Conservation (phyloP, 768 basidiomycete species). For the Leccinum truebloodii region DNA sequence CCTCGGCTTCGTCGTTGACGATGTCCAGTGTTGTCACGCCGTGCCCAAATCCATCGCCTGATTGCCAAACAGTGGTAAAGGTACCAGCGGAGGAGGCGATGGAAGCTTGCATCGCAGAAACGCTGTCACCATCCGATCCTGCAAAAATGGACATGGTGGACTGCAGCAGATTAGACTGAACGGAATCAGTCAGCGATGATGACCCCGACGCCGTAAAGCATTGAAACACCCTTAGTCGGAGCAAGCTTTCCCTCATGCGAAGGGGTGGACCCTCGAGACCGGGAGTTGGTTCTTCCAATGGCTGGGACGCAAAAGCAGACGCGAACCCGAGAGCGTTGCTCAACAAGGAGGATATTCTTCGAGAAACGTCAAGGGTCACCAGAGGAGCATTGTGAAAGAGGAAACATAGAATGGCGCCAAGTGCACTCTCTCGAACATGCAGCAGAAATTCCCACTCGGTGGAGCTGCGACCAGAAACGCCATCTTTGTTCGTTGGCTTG, state of each 20-base stretch:
- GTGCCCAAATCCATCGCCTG: conserved; percentile 87
- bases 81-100: conserved; percentile 84
- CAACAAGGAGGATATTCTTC: conserved; percentile 83
- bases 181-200: conserved; percentile 75
- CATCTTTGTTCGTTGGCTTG: conserved; percentile 90
- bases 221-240: conserved; percentile 84
- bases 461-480: conserved; percentile 59
- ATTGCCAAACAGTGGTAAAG: conserved; percentile 85
- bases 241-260: conserved; percentile 76
- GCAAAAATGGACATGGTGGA: conserved; percentile 82
- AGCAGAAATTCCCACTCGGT: conserved; percentile 91
- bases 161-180: conserved; percentile 80
- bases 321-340: conserved; percentile 90
- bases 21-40: conserved; percentile 77
- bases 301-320: conserved; percentile 75
- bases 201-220: conserved; percentile 85
- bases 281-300: conserved; percentile 60
- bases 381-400: conserved; percentile 77
- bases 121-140: conserved; percentile 79
- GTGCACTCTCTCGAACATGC: conserved; percentile 85
- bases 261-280: conserved; percentile 53
- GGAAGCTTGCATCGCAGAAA: conserved; percentile 87
- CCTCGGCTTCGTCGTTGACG: conserved; percentile 43
- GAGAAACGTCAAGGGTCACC: conserved; percentile 87
- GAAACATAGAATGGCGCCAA: conserved; percentile 88